Conservation (phyloP, 1,139 yeast genomes). For the Yamadazyma epiphylla region DNA sequence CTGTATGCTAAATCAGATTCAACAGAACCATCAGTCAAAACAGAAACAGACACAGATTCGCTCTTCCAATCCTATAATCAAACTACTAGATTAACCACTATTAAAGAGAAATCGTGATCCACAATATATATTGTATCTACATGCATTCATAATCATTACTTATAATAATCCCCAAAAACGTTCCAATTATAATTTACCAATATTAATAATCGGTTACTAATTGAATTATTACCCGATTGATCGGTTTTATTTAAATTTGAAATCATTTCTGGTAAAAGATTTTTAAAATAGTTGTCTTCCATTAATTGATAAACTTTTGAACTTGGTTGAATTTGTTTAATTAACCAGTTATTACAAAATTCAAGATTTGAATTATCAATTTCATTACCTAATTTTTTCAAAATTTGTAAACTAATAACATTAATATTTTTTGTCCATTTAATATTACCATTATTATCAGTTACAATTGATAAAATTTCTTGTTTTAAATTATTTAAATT, state of each 20-base stretch:
- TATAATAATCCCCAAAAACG: conserved; percentile 60
- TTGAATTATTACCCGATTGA: conserved; percentile 42
- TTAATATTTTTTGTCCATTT: conserved; percentile 87
- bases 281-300: conserved; percentile 64
- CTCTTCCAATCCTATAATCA: no score
- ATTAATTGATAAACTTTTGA: conserved; percentile 76
- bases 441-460: conserved; percentile 81
- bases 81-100: no score
- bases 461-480: conserved; percentile 74
- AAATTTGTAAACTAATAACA: conserved; percentile 68
- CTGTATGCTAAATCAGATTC: no score
- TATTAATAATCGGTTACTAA: conserved; percentile 52
- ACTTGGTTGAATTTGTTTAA: conserved; percentile 80
- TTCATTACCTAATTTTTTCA: conserved; percentile 33
- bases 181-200: conserved; percentile 70
- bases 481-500: conserved; percentile 37
- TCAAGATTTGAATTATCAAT: conserved; percentile 26
- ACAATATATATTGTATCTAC: background rate
- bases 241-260: conserved; percentile 12
- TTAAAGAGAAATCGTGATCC: no score
- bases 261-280: conserved; percentile 34
- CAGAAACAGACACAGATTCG: no score
- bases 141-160: conserved; percentile 15
- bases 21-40: no score
- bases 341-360: conserved; percentile 75